Conservation (phyloP, 2,329 filamentous ascomycete species). For the Colletotrichum australisinense region DNA sequence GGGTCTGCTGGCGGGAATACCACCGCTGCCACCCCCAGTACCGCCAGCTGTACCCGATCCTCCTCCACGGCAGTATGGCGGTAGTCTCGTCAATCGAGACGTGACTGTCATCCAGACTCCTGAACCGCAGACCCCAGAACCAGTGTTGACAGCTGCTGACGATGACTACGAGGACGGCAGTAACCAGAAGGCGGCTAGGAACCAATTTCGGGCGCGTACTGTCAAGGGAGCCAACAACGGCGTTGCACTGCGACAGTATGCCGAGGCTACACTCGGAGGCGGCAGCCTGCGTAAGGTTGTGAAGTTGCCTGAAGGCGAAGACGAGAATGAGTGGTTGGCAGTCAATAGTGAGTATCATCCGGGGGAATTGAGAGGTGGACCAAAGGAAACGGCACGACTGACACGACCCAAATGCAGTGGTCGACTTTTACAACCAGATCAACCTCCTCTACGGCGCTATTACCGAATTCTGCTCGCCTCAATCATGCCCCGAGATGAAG, state of each 20-base stretch:
- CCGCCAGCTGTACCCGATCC: constrained; percentile 32
- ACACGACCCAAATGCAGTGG: constrained; percentile 70
- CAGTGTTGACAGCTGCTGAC: constrained; percentile 44
- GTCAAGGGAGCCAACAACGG: constrained; percentile 84
- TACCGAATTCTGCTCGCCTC: constrained; percentile 98
- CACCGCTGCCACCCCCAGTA: constrained; percentile 21
- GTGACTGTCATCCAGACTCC: constrained; percentile 36
- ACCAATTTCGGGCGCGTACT: constrained; percentile 89
- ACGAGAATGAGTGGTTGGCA: constrained; percentile 97
- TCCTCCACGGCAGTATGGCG: constrained; percentile 25
- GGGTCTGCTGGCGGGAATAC: constrained; percentile 32
- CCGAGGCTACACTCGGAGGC: constrained; percentile 94
- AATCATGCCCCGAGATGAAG: constrained; percentile 99
- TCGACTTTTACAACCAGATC: constrained; percentile 99
- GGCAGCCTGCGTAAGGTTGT: constrained; percentile 96
- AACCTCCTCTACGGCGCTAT: constrained; percentile 99
- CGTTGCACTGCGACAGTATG: constrained; percentile 97
- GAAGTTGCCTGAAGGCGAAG: constrained; percentile 95
- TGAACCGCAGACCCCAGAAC: constrained; percentile 15
- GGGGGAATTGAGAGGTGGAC: background rate
- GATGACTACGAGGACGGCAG: constrained; percentile 56
- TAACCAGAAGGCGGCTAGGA: constrained; percentile 83
- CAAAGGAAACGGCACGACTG: constrained; percentile 37
- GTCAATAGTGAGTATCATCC: constrained; percentile 83
- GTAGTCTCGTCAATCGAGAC: constrained; percentile 34